Base-by-base conservation (phyloP, 306 rosid species). In the Castanea crenata region DNA sequence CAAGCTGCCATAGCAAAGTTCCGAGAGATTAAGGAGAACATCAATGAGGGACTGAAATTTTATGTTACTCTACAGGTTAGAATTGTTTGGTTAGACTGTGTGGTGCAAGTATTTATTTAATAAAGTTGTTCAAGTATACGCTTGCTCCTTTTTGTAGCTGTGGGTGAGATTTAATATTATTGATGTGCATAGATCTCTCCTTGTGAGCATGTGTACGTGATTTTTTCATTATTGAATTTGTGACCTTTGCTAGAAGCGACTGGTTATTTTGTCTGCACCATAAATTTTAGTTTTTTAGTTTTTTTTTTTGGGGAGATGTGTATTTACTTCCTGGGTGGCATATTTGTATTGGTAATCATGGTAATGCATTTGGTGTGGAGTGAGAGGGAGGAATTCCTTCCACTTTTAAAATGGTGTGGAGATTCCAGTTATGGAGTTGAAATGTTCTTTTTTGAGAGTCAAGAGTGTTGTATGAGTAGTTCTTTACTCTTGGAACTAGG, bases 11-110 rank as follows among this genome's bases (percentile, higher is more conserved):
- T 95, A 74, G 94, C 96, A 8, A 95, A 92, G 83, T 95, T 80
- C 80, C 91, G 90, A 35, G 99, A 95, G 79, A 90, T 95, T 58
- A 95, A 95, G 88, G 99, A 95, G 75, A 92, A 93, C 86, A 86
- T 93, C 82, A 95, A 91, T 55, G 98, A 95, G 83, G 99, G 99
- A 46, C 87, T 95, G 68, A 93, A 95, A 77, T 95, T 95, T 84
- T 95, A 95, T 71, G 91, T 95, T 44, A 89, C 98, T 71, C 89
- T 95, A 76, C 98, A 95, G 94, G 99, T 89, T 83, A 76, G 80
- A 79, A 68, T 38, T 65, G 73, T 46, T 52, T 19, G 19, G 11
- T 72, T 74, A 31, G 20, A 70, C 79, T 70, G 34, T 77, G 51
- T 70, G 74, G 12, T 69, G 54, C 58, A 57, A 54, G 59, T 77